A percentile compares a stretch with the other conserved stretches of the same genome.
Conservation (phyloP, 345 rosid genomes). For the Aquilaria yunnanensis region DNA sequence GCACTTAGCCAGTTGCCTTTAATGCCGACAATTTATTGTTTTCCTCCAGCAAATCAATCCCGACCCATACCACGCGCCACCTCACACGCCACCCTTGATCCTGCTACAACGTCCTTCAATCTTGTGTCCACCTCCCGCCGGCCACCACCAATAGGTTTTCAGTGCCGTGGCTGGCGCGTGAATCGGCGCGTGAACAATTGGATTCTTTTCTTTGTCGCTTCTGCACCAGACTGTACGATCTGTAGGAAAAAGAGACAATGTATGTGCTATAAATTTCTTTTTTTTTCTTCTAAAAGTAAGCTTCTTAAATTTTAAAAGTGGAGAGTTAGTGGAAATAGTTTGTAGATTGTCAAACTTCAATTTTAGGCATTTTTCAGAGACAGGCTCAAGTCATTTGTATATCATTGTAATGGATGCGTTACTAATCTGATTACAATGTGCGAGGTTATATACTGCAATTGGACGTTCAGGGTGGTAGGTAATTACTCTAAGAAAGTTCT, state of each 20-base stretch:
- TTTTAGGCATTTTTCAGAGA: too few relatives aligned
- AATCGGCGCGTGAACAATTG: conserved; percentile 18
- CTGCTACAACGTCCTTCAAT: not conserved
- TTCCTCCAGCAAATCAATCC: conserved; percentile 14
- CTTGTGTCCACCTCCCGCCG: not conserved
- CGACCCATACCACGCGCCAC: not conserved
- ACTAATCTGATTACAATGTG: too few relatives aligned
- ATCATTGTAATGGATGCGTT: too few relatives aligned
- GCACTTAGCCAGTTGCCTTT: conserved; percentile 27
- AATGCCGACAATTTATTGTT: conserved; percentile 30
- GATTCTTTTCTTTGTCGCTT: conserved; percentile 17
- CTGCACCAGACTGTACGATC: conserved; percentile 21
- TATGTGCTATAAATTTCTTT: too few relatives aligned
- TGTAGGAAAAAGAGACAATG: conserved; percentile 3
- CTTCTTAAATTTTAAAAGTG: too few relatives aligned
- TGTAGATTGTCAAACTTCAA: too few relatives aligned
- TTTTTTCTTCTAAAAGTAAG: too few relatives aligned
- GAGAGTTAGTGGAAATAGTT: too few relatives aligned
- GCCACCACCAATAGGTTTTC: not conserved
- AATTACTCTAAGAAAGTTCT: too few relatives aligned
- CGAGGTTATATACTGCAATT: too few relatives aligned
- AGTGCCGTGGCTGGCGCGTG: not conserved
- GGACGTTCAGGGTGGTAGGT: too few relatives aligned
- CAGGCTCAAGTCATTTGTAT: too few relatives aligned
- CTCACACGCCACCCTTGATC: conserved; percentile 12